phyloP scores from a whole-genome alignment of 2,329 filamentous ascomycete species.

The Neofusicoccum laricinum region DNA sequence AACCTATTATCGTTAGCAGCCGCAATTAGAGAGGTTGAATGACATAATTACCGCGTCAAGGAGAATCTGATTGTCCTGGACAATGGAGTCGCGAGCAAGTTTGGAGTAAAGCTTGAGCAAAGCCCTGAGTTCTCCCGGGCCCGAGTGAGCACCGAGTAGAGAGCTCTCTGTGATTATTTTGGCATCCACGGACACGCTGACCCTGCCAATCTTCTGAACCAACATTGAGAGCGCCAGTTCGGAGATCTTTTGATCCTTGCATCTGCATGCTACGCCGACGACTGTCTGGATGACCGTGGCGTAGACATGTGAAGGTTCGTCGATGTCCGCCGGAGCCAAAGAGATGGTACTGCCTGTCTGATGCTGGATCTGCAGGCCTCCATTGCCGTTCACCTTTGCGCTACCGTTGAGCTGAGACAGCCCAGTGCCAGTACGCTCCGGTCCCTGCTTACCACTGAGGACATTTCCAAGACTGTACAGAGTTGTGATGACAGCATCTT shows the following conservation, averaged over 20 bases:
- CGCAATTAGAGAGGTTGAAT: not conserved
- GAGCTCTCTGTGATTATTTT: constrained; percentile 83
- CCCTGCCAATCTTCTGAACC: constrained; percentile 88
- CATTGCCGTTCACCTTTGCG: constrained; percentile 33
- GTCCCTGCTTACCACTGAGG: constrained; percentile 66
- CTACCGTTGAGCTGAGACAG: constrained; percentile 49
- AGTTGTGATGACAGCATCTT: constrained; percentile 91
- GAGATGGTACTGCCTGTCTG: constrained; percentile 73
- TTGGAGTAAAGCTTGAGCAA: constrained; percentile 80
- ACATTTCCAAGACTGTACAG: constrained; percentile 96
- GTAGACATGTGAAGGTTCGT: constrained; percentile 75
- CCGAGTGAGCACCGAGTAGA: constrained; percentile 71
- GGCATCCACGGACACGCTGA: constrained; percentile 75
- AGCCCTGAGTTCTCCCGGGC: constrained; percentile 77
- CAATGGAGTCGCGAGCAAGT: constrained; percentile 69
- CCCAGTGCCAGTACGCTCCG: constrained; percentile 48
- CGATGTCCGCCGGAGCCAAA: constrained; percentile 68
- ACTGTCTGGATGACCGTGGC: constrained; percentile 93
- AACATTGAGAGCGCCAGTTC: constrained; percentile 93
- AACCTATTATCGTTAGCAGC: constrained; percentile 47
- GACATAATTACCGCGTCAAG: constrained; percentile 64
- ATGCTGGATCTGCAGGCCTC: constrained; percentile 44
- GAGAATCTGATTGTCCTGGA: constrained; percentile 65
- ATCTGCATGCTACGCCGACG: constrained; percentile 79
- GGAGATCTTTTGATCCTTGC: constrained; percentile 86